Base-by-base conservation (phyloP, 352 stramenopile genomes). In the Globisporangium parvum region DNA sequence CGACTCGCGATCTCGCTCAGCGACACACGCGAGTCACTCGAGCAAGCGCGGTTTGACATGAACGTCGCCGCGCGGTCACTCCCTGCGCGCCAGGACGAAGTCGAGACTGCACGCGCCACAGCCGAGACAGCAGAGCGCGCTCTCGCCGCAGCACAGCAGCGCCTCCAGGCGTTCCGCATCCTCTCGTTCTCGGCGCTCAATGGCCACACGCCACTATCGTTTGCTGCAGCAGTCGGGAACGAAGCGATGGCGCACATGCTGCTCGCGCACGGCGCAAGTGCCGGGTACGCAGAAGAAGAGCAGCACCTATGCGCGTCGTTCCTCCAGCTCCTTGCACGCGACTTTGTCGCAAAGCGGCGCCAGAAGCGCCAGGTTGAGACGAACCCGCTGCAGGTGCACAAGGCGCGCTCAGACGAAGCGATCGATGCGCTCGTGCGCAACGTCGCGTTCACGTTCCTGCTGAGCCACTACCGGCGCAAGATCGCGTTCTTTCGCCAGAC, bases 201-300 rank as follows among this genome's bases (percentile, higher is more conserved):
- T 35, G 80, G 82, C 2, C 82, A 93, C 57, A 90, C 80, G 6
- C 67, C 82, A 9, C 58, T 93, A 39, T 82, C 70, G 2, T 93
- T 89, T 59, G 80, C 82, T 1, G 69, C 72, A 9, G 75, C 69
- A 0, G 59, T 91, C 9, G 82, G 82, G 0, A 93, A 93, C 51
- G 80, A 93, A 10, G 77, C 78, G 1, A 83, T 90, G 42, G 75
- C 88, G 15, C 73, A 89, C 55, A 75, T 88, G 67, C 55, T 93
- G 42, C 52, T 93, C 1, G 71, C 73, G 0, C 71, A 86, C 35
- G 80, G 82, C 10, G 82, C 76, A 6, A 60, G 53, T n/a, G 69
- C 59, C 18, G 75, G 75, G 0, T 66, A 80, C 26, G 51, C 60
- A 0, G 67, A 70, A 14, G 77, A 87, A 40, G 77, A 91, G 48